phyloP scores from a whole-genome alignment of 805 yeast genomes.

The Komagataella phaffii region DNA sequence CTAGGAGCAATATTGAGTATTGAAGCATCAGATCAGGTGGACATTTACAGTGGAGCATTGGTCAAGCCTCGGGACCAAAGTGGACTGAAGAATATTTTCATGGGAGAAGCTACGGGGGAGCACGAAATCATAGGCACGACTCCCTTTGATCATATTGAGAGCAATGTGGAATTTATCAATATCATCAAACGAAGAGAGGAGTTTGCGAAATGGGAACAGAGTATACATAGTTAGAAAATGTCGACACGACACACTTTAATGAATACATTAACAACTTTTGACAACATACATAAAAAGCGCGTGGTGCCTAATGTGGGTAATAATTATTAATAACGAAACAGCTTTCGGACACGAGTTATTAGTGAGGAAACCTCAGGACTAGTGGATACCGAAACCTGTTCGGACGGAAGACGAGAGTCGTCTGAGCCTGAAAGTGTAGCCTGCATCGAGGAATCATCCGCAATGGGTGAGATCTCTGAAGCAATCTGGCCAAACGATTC shows the following conservation, averaged over 20 bases:
- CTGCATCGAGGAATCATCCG: neutral
- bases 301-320: neutral
- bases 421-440: neutral
- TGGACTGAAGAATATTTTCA: slow-evolving; percentile 30
- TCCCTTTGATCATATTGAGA: slow-evolving; percentile 33
- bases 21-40: slow-evolving; percentile 8
- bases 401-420: neutral
- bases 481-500: neutral
- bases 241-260: neutral
- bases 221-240: slow-evolving; percentile 4
- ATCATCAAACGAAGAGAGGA: slow-evolving; percentile 29
- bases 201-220: slow-evolving; percentile 20
- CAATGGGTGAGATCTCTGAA: neutral
- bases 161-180: slow-evolving; percentile 39
- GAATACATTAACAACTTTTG: neutral
- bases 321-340: neutral
- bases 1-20: slow-evolving; percentile 23
- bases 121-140: slow-evolving; percentile 32
- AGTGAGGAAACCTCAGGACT: neutral
- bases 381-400: neutral
- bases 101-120: slow-evolving; percentile 32
- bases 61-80: neutral
- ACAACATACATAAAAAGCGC: slow-evolving; percentile 1
- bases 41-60: slow-evolving; percentile 15
- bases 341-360: neutral